A percentile compares a stretch with the other conserved stretches of the same genome.
Evolutionary conservation across 148 eudicot genomes (phyloP).

Genomic region (Fagopyrum esculentum): DNA sequence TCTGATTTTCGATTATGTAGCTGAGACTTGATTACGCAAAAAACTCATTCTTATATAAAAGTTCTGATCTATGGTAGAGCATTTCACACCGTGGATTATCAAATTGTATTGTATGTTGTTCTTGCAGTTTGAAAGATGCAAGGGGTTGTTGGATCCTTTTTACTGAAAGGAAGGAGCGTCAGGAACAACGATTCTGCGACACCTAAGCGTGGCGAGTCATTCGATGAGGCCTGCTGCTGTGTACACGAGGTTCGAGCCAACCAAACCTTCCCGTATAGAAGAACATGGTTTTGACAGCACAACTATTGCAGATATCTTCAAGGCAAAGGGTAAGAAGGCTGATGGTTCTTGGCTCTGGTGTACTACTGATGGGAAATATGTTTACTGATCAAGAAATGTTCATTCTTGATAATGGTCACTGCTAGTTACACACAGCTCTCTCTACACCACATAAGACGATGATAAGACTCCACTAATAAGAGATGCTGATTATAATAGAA

Average conservation of each 20-base stretch:
- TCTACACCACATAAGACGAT: too few relatives aligned
- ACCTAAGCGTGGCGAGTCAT: conserved; percentile 55
- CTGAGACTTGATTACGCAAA: background rate
- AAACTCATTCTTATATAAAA: background rate
- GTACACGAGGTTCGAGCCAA: conserved; percentile 60
- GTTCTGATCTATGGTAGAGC: background rate
- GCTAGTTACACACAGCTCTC: too few relatives aligned
- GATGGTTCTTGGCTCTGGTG: conserved; percentile 99
- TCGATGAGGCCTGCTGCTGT: conserved; percentile 37
- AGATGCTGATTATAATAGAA: too few relatives aligned
- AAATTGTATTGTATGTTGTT: background rate
- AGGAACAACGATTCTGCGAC: conserved; percentile 68
- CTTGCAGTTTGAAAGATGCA: conserved; percentile 33
- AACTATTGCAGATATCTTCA: conserved; percentile 78
- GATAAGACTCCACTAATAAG: too few relatives aligned
- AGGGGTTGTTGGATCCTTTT: conserved; percentile 56
- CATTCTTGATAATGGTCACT: too few relatives aligned
- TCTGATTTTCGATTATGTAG: too few relatives aligned
- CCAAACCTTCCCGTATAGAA: conserved; percentile 58
- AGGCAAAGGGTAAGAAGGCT: conserved; percentile 75
- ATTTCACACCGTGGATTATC: background rate
- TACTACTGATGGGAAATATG: conserved; percentile 43
- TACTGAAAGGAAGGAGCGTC: conserved; percentile 43
- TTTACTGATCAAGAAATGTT: too few relatives aligned
- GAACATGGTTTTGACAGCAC: conserved; percentile 98